Base-by-base conservation (phyloP, 352 stramenopile genomes). In the Phytophthora hibernalis region DNA sequence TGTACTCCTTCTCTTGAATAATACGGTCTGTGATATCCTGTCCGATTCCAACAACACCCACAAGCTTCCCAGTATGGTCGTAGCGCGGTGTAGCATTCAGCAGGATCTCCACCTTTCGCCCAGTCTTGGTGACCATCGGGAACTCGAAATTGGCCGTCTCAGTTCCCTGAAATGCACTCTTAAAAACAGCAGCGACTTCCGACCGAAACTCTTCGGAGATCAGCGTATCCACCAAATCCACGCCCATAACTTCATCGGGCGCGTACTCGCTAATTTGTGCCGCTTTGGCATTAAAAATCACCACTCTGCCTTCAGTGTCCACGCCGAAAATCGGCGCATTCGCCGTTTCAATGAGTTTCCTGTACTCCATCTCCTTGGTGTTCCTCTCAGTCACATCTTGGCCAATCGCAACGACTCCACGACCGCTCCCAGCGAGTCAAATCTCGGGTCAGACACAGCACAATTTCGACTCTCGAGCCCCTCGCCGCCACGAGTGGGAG, bases 271-370 rank as follows among this genome's bases (percentile, higher is more conserved):
- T 96, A 11, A 81, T 80, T 51, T 86, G 83, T 5, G 77, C 63
- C 2, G 85, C 90, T 49, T 92, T 95, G 18, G 92, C 66, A 58
- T 98, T 98, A 69, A 92, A 98, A 54, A 89, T 89, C 30, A 87
- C 79, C 8, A 88, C 65, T 11, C 70, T 54, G 4, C 79, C 77
- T 43, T 83, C 37, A 0, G 72, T 81, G 52, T 90, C 81, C 0
- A 90, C 71, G 10, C 89, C 91, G 53, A 97, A 96, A 55, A 97
- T 97, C 8, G 90, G 87, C n/a, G 87, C 85, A 63, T 97, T 97
- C 0, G 91, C 89, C n/a, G 82, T 96, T 43, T 97, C 91, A 47
- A 97, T 95, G 12, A 97, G 70, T 24, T 87, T 86, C 3, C 65
- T 69, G 67, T 90, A 90, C 70, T 90, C 83, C 72, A 84, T 83